Conservation (phyloP, 2,329 filamentous ascomycete species). For the Microcyclosporella mali region DNA sequence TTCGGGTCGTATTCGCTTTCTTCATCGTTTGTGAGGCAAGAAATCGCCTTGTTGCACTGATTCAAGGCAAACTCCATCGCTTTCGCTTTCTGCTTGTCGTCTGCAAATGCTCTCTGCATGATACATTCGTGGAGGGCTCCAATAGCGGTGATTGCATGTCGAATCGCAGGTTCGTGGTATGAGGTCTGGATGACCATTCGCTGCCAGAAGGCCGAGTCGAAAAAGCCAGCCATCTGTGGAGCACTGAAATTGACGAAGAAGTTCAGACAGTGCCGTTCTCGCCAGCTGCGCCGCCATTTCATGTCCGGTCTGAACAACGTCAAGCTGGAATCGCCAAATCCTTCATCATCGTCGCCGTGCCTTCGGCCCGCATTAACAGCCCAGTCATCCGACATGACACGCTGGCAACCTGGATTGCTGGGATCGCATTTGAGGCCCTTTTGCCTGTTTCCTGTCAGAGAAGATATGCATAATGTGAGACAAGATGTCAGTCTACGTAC, state of each 20-base stretch:
- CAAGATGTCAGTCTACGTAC: constrained; percentile 15
- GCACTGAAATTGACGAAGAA: constrained; percentile 36
- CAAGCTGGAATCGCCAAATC: constrained; percentile 10
- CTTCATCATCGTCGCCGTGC: constrained; percentile 15
- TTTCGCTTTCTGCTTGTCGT: constrained; percentile 27
- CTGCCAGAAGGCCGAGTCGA: constrained; percentile 30
- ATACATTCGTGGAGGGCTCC: constrained; percentile 31
- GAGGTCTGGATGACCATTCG: constrained; percentile 30
- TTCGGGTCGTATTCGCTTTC: constrained; percentile 12
- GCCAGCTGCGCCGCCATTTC: constrained; percentile 29
- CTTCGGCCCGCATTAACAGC: constrained; percentile 20
- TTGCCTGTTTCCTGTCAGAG: constrained; percentile 18
- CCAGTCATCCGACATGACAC: constrained; percentile 28
- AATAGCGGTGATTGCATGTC: constrained; percentile 31
- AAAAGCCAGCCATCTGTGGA: constrained; percentile 32
- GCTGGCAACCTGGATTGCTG: constrained; percentile 23
- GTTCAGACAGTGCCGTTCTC: constrained; percentile 29
- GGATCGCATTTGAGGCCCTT: constrained; percentile 26
- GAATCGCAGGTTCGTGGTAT: constrained; percentile 29
- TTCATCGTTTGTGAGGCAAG: constrained; percentile 24
- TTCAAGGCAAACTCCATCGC: constrained; percentile 30
- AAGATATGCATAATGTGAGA: not conserved
- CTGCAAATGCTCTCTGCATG: constrained; percentile 27
- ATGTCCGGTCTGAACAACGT: constrained; percentile 21
- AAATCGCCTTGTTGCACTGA: constrained; percentile 30